These are phyloP conservation scores for Suillus luteus DNA, from an alignment of 768 basidiomycete genomes.

Conservation along the genomic window DNA sequence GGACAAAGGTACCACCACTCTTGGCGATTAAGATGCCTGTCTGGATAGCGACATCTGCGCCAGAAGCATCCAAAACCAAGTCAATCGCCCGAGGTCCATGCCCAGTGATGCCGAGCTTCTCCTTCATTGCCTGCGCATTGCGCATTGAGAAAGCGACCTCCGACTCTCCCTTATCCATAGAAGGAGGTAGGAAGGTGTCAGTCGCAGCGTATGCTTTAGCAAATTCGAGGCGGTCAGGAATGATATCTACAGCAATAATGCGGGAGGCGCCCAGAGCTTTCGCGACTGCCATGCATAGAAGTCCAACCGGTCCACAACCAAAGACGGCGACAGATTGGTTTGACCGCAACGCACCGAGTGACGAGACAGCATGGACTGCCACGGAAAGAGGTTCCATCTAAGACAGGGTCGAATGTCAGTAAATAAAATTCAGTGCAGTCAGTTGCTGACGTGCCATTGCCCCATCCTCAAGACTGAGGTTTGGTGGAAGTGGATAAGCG, in stretches of 20 bases:
- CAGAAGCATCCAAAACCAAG: constrained; percentile 88
- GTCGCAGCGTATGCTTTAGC: constrained; percentile 85
- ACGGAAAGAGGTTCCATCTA: constrained; percentile 96
- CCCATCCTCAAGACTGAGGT: constrained; percentile 88
- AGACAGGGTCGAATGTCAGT: constrained; percentile 5
- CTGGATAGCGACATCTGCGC: constrained; percentile 90
- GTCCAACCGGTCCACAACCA: constrained; percentile 84
- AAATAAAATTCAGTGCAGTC: neutral
- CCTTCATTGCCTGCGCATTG: constrained; percentile 66
- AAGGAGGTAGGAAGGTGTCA: constrained; percentile 66
- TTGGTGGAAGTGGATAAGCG: constrained; percentile 77
- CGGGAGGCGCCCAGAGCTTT: constrained; percentile 90
- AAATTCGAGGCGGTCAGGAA: constrained; percentile 76
- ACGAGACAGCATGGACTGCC: constrained; percentile 84
- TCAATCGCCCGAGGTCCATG: constrained; percentile 75
- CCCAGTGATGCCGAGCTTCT: constrained; percentile 65
- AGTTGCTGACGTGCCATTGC: constrained; percentile 65
- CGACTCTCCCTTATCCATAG: constrained; percentile 60
- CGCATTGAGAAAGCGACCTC: constrained; percentile 71
- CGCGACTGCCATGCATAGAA: constrained; percentile 94
- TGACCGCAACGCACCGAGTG: constrained; percentile 69
- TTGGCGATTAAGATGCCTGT: constrained; percentile 78
- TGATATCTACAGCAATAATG: constrained; percentile 83
- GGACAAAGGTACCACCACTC: constrained; percentile 73
- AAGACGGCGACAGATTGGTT: constrained; percentile 84